Base-by-base conservation (phyloP, 2,329 filamentous ascomycete genomes). In the Emergomyces orientalis region DNA sequence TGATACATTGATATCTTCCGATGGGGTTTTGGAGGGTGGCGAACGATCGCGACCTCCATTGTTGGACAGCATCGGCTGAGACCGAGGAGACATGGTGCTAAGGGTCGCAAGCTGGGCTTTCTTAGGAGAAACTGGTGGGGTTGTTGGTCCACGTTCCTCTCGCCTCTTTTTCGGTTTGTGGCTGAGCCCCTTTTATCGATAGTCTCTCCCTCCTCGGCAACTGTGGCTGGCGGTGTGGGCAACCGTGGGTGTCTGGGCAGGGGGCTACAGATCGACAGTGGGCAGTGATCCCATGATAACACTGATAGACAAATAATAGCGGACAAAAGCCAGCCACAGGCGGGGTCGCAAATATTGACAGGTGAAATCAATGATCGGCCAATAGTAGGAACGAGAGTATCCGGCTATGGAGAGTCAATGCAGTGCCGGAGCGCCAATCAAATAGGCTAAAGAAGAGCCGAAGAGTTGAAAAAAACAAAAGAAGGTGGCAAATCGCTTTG, bases 1-100 rank as follows among this genome's bases (percentile, higher is more conserved):
- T 14, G 71, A 73, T 61, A 73, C 72, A 63, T 71, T 72, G 62
- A 74, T 62, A 51, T 73, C 70, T 34, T 68, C 69, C 45, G 70
- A 66, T 30, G 68, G 68, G 32, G 69, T 61, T 47, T 71, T 66
- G 32, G 66, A 64, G 5, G 65, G 63, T 14, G 69, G 49, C 32
- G 59, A 43, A 52, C n/a, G 58, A 43, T 62, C 30, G 13, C 30
- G 39, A 39, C n/a, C 25, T 25, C 25, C 57, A 41, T 63, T 43
- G 19, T 47, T 59, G n/a, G n/a, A 19, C 9, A 43, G 57, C 45
- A 47, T 25, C 25, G 61, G 34, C 49, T 63, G 61, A 32, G 59
- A 51, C 14, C 30, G 61, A 30, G 34, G 45, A n/a, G 63, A 60
- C 61, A 65, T 65, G 47, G 2, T 63, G 27, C 27, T 17, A 32